Base-by-base conservation (phyloP, 257 asterid species). In the Plantago major region DNA sequence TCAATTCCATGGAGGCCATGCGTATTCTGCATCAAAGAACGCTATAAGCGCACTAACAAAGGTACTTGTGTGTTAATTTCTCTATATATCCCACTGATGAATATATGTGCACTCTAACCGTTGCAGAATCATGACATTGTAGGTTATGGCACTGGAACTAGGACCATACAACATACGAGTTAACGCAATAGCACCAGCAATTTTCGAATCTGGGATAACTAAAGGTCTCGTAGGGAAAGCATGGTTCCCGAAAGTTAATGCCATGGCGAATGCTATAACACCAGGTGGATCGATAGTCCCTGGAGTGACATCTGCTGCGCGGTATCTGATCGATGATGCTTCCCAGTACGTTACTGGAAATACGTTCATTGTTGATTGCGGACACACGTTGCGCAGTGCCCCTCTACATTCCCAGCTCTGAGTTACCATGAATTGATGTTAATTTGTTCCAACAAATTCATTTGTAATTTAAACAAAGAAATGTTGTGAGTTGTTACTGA, bases 151-250 rank as follows among this genome's bases (percentile, higher is more conserved):
- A 4, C 7, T 75, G 51, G 70, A 65, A 47, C 7, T 65, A 9
- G 70, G 63, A 40, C 11, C 3, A 3, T 46, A 65, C 46, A 65
- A 55, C 15, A 46, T 81, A 42, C 63, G 77, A 58, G 81, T 81
- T 60, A 81, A 81, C 59, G 69, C 84, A 13, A 64, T 81, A 66
- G 67, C 84, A 0, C 84, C 81, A 0, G 88, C 79, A 14, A 42
- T 81, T 52, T 81, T 78, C 67, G 70, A 54, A 17, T 81, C 82
- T 7, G 84, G 78, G 75, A 81, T 78, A 44, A 78, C 82, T 2
- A 55, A 69, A 68, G 61, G 38, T 17, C 76, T 81, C 16, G 11
- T 71, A n/a, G 26, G 56, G 55, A 65, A 73, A 26, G 67, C 67
- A 0, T 76, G 81, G 84, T 61, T 75, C 11, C 46, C 66, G 13